Conservation (phyloP, 331 rosid genomes). For the Spiraea crenata region DNA sequence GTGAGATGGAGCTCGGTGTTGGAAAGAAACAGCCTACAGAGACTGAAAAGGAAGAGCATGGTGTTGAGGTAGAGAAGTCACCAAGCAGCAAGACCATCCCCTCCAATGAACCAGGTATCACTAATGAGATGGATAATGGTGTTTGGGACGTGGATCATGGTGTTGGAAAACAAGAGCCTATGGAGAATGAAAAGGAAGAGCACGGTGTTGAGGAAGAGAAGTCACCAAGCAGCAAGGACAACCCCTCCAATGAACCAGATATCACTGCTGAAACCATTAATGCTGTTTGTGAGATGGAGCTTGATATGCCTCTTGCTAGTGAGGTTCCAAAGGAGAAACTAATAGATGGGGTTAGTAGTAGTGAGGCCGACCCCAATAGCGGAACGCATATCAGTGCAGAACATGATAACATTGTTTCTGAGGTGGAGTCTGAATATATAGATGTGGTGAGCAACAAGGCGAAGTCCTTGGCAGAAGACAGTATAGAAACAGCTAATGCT, state of each 20-base stretch:
- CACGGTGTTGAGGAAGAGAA: too few relatives aligned
- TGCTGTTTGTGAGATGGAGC: not conserved
- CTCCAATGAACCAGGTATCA: not conserved
- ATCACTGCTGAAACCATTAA: not conserved
- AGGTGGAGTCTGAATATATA: not conserved
- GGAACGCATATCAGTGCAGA: not conserved
- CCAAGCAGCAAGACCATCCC: not conserved
- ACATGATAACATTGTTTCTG: not conserved
- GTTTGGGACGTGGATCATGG: too few relatives aligned
- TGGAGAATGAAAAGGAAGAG: too few relatives aligned
- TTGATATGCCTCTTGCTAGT: not conserved
- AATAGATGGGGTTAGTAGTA: not conserved
- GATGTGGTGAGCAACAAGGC: constrained; percentile 10
- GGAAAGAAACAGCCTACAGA: not conserved
- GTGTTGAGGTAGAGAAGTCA: not conserved
- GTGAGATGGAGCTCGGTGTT: constrained; percentile 5
- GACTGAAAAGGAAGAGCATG: not conserved
- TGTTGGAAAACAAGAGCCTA: too few relatives aligned
- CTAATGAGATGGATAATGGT: constrained; percentile 7
- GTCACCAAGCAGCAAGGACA: not conserved
- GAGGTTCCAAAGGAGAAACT: not conserved
- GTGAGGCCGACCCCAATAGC: not conserved
- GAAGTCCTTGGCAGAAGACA: not conserved
- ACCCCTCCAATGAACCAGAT: not conserved
- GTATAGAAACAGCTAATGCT: not conserved